A percentile compares a stretch with the other conserved stretches of the same genome.
These are phyloP conservation scores for Zoysia matrella DNA, from an alignment of 202 grass and related monocot genomes.

Conservation along the genomic window DNA sequence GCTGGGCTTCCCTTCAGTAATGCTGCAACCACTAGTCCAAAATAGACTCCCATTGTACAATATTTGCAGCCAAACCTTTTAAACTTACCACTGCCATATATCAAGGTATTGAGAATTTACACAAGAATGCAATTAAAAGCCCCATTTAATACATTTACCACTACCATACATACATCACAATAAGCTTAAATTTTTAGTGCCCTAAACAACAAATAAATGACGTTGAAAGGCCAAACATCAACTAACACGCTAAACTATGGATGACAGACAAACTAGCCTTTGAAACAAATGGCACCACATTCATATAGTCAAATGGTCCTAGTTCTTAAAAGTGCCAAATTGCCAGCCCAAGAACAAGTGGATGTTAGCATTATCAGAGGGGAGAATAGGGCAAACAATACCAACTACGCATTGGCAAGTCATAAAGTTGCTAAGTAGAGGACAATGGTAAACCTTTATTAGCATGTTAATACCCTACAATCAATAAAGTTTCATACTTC, in stretches of 20 bases:
- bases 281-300: neutral
- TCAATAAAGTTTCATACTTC: neutral
- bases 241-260: neutral
- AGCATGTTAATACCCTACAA: neutral
- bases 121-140: neutral
- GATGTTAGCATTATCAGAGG: neutral
- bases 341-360: slow-evolving; percentile 30
- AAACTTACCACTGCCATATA: neutral
- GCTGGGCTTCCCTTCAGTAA: neutral
- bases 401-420: neutral
- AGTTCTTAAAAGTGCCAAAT: neutral
- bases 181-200: neutral
- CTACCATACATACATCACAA: neutral
- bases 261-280: neutral
- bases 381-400: neutral
- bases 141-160: neutral
- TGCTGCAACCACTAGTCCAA: neutral
- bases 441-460: neutral
- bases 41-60: neutral
- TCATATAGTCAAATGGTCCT: neutral
- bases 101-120: neutral
- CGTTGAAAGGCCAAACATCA: neutral
- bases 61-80: neutral
- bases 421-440: neutral
- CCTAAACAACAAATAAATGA: neutral